Evolutionary conservation across 1,139 yeast genomes (phyloP), one percentile per base, ranked within the genome.

Genomic region (Nakaseomyces sp.): DNA sequence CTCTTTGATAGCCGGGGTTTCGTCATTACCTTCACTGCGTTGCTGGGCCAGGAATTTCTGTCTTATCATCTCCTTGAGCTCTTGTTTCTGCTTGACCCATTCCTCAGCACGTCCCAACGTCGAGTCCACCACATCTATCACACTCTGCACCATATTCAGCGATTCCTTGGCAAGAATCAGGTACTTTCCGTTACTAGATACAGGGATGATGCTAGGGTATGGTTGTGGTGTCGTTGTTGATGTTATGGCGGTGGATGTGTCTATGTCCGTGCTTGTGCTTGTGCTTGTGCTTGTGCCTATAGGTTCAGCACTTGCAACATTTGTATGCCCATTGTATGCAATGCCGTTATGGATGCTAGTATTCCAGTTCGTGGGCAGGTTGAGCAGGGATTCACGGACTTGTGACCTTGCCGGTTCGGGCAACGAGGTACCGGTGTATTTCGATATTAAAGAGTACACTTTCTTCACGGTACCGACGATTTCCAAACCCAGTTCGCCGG

Each of bases 391-490:
- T 51, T 81, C 86, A 38, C 96, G 74, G 16, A 91, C 94, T 41
- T 85, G 81, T 1, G 83, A 70, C 50, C 95, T 76, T 4, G 95
- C 94, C 1, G 96, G 95, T 57, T 84, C 87, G 3, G 88, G 84
- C 32, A 81, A 61, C 3, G 86, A 76, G 47, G 72, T 75, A 0
- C 87, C 86, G 0, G 86, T 85, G 55, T 87, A 87, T 52, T 84
- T 85, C 5, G 96, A 85, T 12, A 91, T 83, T 33, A 91, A 77
- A 37, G 80, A 78, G 36, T 89, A 88, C 43, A 89, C 87, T 60
- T 88, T 89, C 61, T 87, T 85, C 20, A 91, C 89, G 0, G 96
- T 91, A 4, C 84, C 75, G 7, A 89, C 81, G 33, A 91, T 86
- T 56, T 91, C 98, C 49, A 79, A 76, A 54, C 85, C 84, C 38